Percentiles rank a stretch among this genome's conserved stretches.
Evolutionary conservation across 345 rosid genomes (phyloP).

Genomic region (Eucalyptus guilfoylei): DNA sequence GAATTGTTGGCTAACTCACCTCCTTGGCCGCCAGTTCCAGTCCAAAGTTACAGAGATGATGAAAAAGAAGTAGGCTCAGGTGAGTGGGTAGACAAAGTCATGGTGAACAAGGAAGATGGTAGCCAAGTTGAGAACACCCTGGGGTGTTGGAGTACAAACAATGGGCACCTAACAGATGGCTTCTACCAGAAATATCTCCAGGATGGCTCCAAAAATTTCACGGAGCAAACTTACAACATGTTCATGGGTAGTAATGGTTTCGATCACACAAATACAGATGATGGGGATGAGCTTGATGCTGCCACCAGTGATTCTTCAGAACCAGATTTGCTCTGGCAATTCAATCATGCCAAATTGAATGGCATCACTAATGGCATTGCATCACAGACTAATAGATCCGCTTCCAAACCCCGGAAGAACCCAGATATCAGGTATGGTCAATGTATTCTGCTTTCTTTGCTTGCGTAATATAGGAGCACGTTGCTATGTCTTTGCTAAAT

Average conservation of each 20-base stretch:
- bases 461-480: not conserved
- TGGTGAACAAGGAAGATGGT: conserved; percentile 84
- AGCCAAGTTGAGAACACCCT: conserved; percentile 23
- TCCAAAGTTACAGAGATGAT: conserved; percentile 50
- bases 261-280: conserved; percentile 25
- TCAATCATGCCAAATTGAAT: conserved; percentile 53
- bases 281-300: conserved; percentile 70
- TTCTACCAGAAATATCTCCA: conserved; percentile 59
- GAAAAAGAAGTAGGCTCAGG: conserved; percentile 56
- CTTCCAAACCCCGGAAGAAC: conserved; percentile 36
- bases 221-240: conserved; percentile 61
- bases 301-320: conserved; percentile 89
- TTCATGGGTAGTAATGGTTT: conserved; percentile 33
- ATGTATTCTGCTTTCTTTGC: not conserved
- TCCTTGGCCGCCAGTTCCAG: conserved; percentile 87
- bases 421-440: conserved; percentile 27
- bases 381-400: conserved; percentile 35
- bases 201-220: conserved; percentile 54
- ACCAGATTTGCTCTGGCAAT: conserved; percentile 86
- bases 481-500: not conserved
- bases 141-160: conserved; percentile 51
- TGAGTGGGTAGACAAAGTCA: conserved; percentile 95
- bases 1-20: conserved; percentile 84
- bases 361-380: conserved; percentile 32
- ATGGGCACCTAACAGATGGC: conserved; percentile 28